Base-by-base conservation (phyloP, 2,329 filamentous ascomycete genomes). In the Ceratocystis cubensis region DNA sequence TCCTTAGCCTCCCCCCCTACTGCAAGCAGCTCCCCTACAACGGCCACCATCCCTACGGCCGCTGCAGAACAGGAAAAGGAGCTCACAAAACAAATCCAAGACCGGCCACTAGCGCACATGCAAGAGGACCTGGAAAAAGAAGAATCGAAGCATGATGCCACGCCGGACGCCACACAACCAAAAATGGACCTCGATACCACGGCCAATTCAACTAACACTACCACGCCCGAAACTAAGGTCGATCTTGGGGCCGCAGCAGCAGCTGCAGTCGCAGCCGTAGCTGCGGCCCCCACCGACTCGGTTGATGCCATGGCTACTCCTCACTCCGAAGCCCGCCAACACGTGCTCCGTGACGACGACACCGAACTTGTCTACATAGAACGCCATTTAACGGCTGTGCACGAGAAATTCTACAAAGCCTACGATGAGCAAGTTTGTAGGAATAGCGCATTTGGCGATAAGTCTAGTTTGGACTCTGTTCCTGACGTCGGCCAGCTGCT, bases 71-170 rank as follows among this genome's bases (percentile, higher is more conserved):
- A 97, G 74, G 90, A 94, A 72, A 89, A 93, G 73, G 84, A 87
- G 0, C 83, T 99, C 62, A 88, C 92, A 73, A 90, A 91, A 69
- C 94, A 99, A 75, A 82, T 97, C 20, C 89, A 87, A 68, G 91
- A 96, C 69, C 84, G 93, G 15, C 94, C 94, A 0, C 77, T 99
- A 33, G 78, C 96, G n/a, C 90, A 94, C 73, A 88, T 96, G 77
- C 94, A 99, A 75, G 89, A 96, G 72, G 82, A 91, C 73, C 81
- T 96, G 25, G 94, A 99, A 72, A 89, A 90, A 71, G 89, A 91
- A 72, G 86, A 90, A 50, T 81, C 82, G 46, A 82, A 78, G 65
- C 44, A 78, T 75, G 33, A 73, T 69, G 65, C 45, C 10, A 41
- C 13, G 0, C 37, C 37, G 10, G 37, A 41, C 3, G 10, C 37